These are phyloP conservation scores for Leucoagaricus sp. DNA, from an alignment of 1,284 basidiomycete species.

Conservation along the genomic window DNA sequence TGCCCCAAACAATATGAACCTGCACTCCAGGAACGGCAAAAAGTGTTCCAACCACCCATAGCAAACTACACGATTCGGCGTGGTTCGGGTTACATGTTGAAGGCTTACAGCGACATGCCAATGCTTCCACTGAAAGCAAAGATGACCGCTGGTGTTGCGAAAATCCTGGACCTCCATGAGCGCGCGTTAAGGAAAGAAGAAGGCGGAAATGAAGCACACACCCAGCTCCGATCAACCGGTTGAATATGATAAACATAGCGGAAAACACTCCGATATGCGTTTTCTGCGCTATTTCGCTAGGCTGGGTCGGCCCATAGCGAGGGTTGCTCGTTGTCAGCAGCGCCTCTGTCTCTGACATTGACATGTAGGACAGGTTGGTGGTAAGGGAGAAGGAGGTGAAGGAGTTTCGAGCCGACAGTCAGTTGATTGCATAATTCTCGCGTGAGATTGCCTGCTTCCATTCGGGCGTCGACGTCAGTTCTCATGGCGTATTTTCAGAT, in stretches of 20 bases:
- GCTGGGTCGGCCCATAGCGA: too few relatives aligned
- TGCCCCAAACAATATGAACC: constrained; percentile 21
- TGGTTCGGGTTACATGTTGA: neutral
- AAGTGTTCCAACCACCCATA: constrained; percentile 22
- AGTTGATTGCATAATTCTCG: neutral
- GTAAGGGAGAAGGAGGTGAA: neutral
- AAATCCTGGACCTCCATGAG: constrained; percentile 8
- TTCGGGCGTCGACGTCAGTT: too few relatives aligned
- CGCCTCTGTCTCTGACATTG: neutral
- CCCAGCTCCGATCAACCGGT: constrained; percentile 44
- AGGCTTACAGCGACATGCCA: constrained; percentile 15
- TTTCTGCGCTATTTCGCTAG: too few relatives aligned
- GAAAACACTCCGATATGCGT: constrained; percentile 33
- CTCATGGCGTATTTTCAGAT: too few relatives aligned
- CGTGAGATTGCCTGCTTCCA: neutral
- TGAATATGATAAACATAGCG: constrained; percentile 42
- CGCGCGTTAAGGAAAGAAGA: too few relatives aligned
- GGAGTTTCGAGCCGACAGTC: neutral
- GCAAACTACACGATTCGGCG: constrained; percentile 11
- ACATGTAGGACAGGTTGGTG: neutral
- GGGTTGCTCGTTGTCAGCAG: neutral
- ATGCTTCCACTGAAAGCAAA: constrained; percentile 17
- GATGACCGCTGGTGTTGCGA: constrained; percentile 16
- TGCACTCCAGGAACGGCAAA: constrained; percentile 21
- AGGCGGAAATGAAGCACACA: too few relatives aligned